A percentile compares a stretch with the other conserved stretches of the same genome.
phyloP scores from a whole-genome alignment of 2,329 filamentous ascomycete genomes.

The Trichoderma asperellum region DNA sequence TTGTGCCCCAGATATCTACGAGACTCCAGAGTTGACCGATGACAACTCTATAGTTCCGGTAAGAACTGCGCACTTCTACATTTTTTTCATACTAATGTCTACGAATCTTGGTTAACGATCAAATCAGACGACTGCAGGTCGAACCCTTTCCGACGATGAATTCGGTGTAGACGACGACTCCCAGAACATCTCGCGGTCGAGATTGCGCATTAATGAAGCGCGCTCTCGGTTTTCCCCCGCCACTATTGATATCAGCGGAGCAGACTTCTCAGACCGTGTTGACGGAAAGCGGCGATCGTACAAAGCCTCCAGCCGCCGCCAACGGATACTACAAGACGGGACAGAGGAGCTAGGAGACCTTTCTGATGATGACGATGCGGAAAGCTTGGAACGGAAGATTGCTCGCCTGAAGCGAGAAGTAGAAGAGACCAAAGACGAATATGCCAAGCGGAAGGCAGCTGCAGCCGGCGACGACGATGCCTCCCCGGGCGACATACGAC shows the following conservation, averaged over 20 bases:
- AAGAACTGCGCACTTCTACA: slow-evolving; percentile 40
- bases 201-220: slow-evolving; percentile 77
- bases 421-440: slow-evolving; percentile 70
- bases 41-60: slow-evolving; percentile 85
- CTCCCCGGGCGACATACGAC: slow-evolving; percentile 36
- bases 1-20: slow-evolving; percentile 91
- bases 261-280: slow-evolving; percentile 89
- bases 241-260: slow-evolving; percentile 74
- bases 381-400: slow-evolving; percentile 77
- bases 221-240: slow-evolving; percentile 77
- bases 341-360: slow-evolving; percentile 72
- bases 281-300: slow-evolving; percentile 83
- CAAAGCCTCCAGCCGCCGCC: slow-evolving; percentile 70
- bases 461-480: slow-evolving; percentile 57
- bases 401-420: slow-evolving; percentile 82
- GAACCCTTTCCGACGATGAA: slow-evolving; percentile 64
- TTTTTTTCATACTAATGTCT: neutral
- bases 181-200: slow-evolving; percentile 73
- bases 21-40: slow-evolving; percentile 90
- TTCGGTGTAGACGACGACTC: slow-evolving; percentile 66
- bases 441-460: slow-evolving; percentile 55
- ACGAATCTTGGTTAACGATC: slow-evolving; percentile 34
- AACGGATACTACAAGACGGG: slow-evolving; percentile 64
- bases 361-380: slow-evolving; percentile 76
- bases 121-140: slow-evolving; percentile 57